phyloP scores from a whole-genome alignment of 2,329 filamentous ascomycete species.

The Colletotrichum theobromicola region DNA sequence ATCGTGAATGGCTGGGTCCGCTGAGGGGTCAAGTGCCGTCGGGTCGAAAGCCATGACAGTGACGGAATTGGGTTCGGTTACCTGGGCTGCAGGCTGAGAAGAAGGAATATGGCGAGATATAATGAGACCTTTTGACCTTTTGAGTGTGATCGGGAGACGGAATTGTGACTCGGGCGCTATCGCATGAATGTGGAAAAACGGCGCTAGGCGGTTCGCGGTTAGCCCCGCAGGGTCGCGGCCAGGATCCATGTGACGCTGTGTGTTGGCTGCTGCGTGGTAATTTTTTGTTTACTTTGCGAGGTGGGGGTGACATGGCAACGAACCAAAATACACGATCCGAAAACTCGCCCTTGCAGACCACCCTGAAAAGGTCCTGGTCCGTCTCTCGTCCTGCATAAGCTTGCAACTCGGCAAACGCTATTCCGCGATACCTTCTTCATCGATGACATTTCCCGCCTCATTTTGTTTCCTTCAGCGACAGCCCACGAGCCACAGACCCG shows the following conservation, averaged over 20 bases:
- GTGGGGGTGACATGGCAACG: conserved; percentile 25
- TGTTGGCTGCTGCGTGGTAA: conserved; percentile 2
- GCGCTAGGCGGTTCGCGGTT: conserved; percentile 8
- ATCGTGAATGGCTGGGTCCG: conserved; percentile 39
- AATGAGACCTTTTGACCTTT: not conserved
- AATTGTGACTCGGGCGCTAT: conserved; percentile 8
- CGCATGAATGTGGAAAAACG: conserved; percentile 6
- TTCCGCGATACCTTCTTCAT: not conserved
- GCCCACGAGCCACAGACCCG: not conserved
- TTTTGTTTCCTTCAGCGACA: not conserved
- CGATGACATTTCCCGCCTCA: not conserved
- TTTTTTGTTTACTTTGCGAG: conserved; percentile 24
- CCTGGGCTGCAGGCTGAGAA: conserved; percentile 6
- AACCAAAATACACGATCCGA: conserved; percentile 12
- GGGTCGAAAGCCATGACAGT: conserved; percentile 38
- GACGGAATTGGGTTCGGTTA: not conserved
- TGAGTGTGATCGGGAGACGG: not conserved
- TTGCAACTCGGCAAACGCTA: not conserved
- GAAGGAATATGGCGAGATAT: not conserved
- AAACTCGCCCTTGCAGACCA: conserved; percentile 10
- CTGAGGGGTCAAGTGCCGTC: conserved; percentile 35
- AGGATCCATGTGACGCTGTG: conserved; percentile 11
- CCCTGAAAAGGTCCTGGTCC: conserved; percentile 18
- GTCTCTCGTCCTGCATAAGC: conserved; percentile 17
- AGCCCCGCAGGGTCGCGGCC: conserved; percentile 5